Percentiles rank a stretch among this genome's conserved stretches.
phyloP scores from a whole-genome alignment of 2,329 filamentous ascomycete species.

The Coniella lustricola region DNA sequence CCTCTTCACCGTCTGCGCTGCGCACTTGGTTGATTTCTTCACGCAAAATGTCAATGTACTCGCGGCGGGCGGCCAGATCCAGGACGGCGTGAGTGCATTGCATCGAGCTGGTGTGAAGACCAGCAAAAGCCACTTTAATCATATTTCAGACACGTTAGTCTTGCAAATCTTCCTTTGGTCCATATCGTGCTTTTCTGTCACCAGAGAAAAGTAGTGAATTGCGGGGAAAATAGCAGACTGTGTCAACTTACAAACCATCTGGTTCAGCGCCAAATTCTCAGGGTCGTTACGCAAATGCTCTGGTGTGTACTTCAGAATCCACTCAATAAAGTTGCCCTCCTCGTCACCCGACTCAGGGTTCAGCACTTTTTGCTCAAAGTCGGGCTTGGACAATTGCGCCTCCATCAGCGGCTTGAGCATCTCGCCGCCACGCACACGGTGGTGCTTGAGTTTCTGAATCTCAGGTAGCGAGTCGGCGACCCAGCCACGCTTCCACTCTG shows the following conservation, averaged over 20 bases:
- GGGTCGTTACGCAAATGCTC: neutral
- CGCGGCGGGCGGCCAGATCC: slow-evolving; percentile 22
- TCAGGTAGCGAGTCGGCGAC: slow-evolving; percentile 32
- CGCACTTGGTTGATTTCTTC: slow-evolving; percentile 36
- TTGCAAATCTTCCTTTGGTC: no score
- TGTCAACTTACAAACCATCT: neutral
- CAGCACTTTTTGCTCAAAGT: neutral
- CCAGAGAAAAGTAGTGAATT: no score
- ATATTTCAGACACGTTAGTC: neutral
- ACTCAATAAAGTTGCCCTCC: neutral
- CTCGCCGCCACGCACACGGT: neutral
- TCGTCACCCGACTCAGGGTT: neutral
- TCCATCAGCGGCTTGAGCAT: neutral
- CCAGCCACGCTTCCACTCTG: slow-evolving; percentile 28
- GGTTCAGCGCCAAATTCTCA: neutral
- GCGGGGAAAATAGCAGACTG: neutral
- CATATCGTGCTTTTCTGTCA: no score
- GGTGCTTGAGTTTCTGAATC: slow-evolving; percentile 25
- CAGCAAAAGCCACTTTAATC: neutral
- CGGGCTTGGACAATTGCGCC: neutral
- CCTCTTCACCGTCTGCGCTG: slow-evolving; percentile 22
- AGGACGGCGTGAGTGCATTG: neutral
- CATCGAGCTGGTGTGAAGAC: neutral
- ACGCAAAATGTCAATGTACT: slow-evolving; percentile 32
- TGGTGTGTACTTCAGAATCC: neutral